These are phyloP conservation scores for Sphaerosporella brunnea DNA, from an alignment of 495 filamentous ascomycete genomes.

Conservation along the genomic window DNA sequence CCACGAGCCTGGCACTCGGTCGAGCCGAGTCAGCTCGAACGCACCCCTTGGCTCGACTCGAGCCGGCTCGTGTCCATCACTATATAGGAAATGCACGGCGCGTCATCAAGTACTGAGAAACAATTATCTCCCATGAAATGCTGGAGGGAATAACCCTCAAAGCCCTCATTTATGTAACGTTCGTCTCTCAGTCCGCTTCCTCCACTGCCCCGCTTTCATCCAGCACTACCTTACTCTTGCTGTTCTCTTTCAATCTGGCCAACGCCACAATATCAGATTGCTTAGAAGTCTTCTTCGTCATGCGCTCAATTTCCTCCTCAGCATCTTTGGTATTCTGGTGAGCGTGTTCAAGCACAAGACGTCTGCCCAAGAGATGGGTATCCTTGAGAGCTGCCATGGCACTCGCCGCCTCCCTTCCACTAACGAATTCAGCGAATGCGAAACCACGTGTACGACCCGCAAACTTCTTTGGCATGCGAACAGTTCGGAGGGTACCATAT, in stretches of 20 bases:
- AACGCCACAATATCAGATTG: slow-evolving; percentile 76
- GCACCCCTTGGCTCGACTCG: too few species aligned
- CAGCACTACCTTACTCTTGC: slow-evolving; percentile 37
- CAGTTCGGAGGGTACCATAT: slow-evolving; percentile 80
- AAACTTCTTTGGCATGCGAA: slow-evolving; percentile 89
- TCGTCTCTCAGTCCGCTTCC: too few species aligned
- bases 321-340: slow-evolving; percentile 69
- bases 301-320: slow-evolving; percentile 86
- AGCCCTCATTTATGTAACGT: too few species aligned
- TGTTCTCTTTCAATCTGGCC: slow-evolving; percentile 63
- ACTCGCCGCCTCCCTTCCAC: slow-evolving; percentile 77
- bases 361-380: slow-evolving; percentile 80
- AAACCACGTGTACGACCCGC: slow-evolving; percentile 75
- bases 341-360: slow-evolving; percentile 78
- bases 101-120: too few species aligned
- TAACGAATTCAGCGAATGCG: slow-evolving; percentile 92
- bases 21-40: too few species aligned
- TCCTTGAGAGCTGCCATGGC: slow-evolving; percentile 78
- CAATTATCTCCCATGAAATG: too few species aligned
- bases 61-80: too few species aligned
- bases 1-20: too few species aligned
- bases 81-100: too few species aligned
- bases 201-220: slow-evolving; percentile 3
- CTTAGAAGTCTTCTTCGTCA: slow-evolving; percentile 82
- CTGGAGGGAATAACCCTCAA: too few species aligned